A percentile compares a stretch with the other conserved stretches of the same genome.
phyloP scores from a whole-genome alignment of 2,329 filamentous ascomycete genomes.

The Aureobasidium vineae region DNA sequence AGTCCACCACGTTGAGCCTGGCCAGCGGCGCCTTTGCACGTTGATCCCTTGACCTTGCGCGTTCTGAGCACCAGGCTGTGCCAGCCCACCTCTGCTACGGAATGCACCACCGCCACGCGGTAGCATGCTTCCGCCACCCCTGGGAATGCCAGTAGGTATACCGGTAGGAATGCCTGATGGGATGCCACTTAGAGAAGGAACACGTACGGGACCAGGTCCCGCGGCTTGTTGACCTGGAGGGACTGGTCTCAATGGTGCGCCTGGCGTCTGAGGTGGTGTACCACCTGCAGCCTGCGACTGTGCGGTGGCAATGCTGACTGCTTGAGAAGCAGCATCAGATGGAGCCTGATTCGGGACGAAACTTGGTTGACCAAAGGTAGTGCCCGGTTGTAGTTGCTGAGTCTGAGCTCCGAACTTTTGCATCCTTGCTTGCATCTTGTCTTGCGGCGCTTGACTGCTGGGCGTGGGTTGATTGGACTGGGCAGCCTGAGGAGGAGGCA shows the following conservation, averaged over 20 bases:
- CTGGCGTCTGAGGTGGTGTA: not conserved
- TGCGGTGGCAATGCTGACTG: not conserved
- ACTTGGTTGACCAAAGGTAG: slow-evolving; percentile 31
- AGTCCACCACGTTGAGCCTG: slow-evolving; percentile 28
- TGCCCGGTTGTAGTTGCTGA: slow-evolving; percentile 4
- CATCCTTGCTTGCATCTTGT: slow-evolving; percentile 32
- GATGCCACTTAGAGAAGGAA: slow-evolving; percentile 28
- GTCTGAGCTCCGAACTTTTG: slow-evolving; percentile 32
- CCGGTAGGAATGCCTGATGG: slow-evolving; percentile 28
- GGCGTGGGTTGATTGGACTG: slow-evolving; percentile 5
- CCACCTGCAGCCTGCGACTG: not conserved
- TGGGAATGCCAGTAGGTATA: slow-evolving; percentile 27
- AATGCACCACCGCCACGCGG: slow-evolving; percentile 32
- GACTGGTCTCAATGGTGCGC: slow-evolving; percentile 25
- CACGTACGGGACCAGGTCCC: slow-evolving; percentile 30
- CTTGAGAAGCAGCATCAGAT: slow-evolving; percentile 27
- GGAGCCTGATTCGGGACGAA: slow-evolving; percentile 27
- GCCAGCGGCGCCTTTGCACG: slow-evolving; percentile 24
- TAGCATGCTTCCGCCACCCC: slow-evolving; percentile 31
- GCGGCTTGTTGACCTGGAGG: slow-evolving; percentile 25
- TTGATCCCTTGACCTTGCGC: slow-evolving; percentile 23
- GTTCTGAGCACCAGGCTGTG: slow-evolving; percentile 8
- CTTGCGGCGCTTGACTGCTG: slow-evolving; percentile 27
- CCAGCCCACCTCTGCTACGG: slow-evolving; percentile 31
- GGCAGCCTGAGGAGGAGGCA: slow-evolving; percentile 11